Conservation (phyloP, 2,329 filamentous ascomycete genomes). For the Lachnellula suecica region DNA sequence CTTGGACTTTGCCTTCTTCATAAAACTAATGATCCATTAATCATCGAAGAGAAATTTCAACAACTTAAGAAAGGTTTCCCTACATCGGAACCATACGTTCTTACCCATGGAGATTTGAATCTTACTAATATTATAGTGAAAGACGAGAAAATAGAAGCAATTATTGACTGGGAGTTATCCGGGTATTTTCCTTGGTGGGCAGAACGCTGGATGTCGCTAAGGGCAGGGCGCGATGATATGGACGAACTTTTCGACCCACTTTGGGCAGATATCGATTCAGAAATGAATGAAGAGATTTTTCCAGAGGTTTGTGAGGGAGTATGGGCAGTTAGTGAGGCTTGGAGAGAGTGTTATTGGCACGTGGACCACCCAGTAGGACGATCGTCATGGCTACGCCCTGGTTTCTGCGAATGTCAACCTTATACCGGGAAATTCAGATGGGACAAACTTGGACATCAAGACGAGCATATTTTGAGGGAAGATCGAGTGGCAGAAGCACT, state of each 20-base stretch:
- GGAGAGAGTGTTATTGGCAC: neutral
- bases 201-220: conserved; percentile 27
- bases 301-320: neutral
- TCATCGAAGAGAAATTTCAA: conserved; percentile 11
- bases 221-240: neutral
- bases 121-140: conserved; percentile 39
- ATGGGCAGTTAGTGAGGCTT: neutral
- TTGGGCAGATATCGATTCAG: conserved; percentile 1
- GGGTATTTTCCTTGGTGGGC: conserved; percentile 35
- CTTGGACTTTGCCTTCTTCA: conserved; percentile 7
- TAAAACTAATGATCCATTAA: conserved; percentile 8
- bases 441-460: neutral
- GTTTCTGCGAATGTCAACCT: conserved; percentile 15
- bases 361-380: conserved; percentile 1
- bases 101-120: conserved; percentile 39
- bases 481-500: too few species aligned
- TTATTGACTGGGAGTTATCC: conserved; percentile 39
- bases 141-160: conserved; percentile 34
- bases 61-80: conserved; percentile 7
- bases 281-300: conserved; percentile 6
- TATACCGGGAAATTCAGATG: neutral
- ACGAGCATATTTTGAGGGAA: conserved; percentile 3
- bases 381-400: conserved; percentile 2
- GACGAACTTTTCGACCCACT: conserved; percentile 6
- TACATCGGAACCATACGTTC: conserved; percentile 30